Conservation (phyloP, 495 filamentous ascomycete species). For the Achaetomiella virescens region DNA sequence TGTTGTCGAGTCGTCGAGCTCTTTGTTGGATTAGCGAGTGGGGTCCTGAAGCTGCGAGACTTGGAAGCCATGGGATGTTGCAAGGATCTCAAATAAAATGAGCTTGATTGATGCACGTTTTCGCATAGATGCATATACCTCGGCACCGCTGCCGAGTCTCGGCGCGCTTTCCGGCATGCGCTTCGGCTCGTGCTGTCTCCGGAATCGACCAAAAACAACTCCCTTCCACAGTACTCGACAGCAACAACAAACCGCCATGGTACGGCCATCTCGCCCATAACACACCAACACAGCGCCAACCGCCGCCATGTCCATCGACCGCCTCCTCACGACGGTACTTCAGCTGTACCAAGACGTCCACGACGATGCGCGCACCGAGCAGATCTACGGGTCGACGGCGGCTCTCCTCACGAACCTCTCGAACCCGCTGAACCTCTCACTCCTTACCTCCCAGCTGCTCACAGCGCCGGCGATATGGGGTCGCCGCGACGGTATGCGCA, state of each 20-base stretch:
- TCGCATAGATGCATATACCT: slow-evolving; percentile 10
- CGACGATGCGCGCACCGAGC: slow-evolving; percentile 43
- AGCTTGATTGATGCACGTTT: slow-evolving; percentile 1
- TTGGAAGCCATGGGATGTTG: not conserved
- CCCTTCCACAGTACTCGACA: not conserved
- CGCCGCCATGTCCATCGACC: slow-evolving; percentile 42
- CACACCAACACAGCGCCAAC: slow-evolving; percentile 3
- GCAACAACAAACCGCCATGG: not conserved
- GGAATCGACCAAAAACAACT: not conserved
- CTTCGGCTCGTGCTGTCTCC: slow-evolving; percentile 3
- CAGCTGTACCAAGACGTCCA: slow-evolving; percentile 45
- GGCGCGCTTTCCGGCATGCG: not conserved
- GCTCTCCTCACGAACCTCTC: slow-evolving; percentile 74
- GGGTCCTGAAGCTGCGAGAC: not conserved
- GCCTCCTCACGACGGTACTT: slow-evolving; percentile 45
- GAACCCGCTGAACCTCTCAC: slow-evolving; percentile 84
- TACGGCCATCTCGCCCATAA: not conserved
- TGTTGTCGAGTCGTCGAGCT: not conserved
- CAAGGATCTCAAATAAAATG: not conserved
- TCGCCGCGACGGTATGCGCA: slow-evolving; percentile 57
- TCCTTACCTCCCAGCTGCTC: slow-evolving; percentile 86
- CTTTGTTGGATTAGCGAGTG: not conserved
- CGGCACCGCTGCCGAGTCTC: slow-evolving; percentile 2
- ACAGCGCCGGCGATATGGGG: slow-evolving; percentile 80
- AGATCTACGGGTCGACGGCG: slow-evolving; percentile 71